Percentiles rank a stretch among this genome's conserved stretches.
These are phyloP conservation scores for Nemania diffusa DNA, from an alignment of 2,329 filamentous ascomycete genomes.

Conservation along the genomic window DNA sequence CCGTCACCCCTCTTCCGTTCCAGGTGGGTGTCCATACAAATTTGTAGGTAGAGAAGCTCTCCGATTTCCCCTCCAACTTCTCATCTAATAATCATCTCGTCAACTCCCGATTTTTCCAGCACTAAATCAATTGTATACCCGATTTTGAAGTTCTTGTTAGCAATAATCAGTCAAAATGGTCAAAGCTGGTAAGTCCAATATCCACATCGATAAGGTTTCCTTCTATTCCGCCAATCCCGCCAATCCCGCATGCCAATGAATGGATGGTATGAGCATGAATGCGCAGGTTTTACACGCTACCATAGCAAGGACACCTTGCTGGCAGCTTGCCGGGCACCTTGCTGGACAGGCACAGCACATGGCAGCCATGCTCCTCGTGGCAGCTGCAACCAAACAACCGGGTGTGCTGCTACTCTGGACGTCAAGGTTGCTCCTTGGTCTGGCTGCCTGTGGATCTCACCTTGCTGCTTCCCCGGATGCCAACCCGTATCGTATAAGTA, in stretches of 20 bases:
- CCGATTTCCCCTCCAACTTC: slow-evolving; percentile 27
- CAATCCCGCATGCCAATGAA: slow-evolving; percentile 41
- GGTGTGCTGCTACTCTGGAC: slow-evolving; percentile 28
- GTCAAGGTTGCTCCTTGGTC: slow-evolving; percentile 29
- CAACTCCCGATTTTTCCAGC: slow-evolving; percentile 28
- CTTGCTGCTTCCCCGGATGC: slow-evolving; percentile 9
- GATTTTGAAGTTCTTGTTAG: slow-evolving; percentile 41
- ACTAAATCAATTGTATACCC: slow-evolving; percentile 26
- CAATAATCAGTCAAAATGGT: slow-evolving; percentile 84
- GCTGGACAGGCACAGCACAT: slow-evolving; percentile 46
- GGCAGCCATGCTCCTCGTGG: slow-evolving; percentile 29
- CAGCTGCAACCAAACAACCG: slow-evolving; percentile 22
- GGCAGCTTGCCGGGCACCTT: slow-evolving; percentile 36
- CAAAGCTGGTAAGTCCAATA: slow-evolving; percentile 71
- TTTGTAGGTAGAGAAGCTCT: slow-evolving; percentile 34
- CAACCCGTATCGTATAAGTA: slow-evolving; percentile 33
- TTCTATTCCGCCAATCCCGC: slow-evolving; percentile 41
- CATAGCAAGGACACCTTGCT: slow-evolving; percentile 37
- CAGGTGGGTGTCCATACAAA: slow-evolving; percentile 34
- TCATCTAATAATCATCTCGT: slow-evolving; percentile 28
- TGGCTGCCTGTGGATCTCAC: slow-evolving; percentile 38
- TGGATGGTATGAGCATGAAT: slow-evolving; percentile 62
- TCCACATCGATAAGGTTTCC: slow-evolving; percentile 40
- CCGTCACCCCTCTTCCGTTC: slow-evolving; percentile 29
- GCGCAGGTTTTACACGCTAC: slow-evolving; percentile 64